Evolutionary conservation across 106 monocot species (phyloP).

Genomic region (Dendrobium officinale): DNA sequence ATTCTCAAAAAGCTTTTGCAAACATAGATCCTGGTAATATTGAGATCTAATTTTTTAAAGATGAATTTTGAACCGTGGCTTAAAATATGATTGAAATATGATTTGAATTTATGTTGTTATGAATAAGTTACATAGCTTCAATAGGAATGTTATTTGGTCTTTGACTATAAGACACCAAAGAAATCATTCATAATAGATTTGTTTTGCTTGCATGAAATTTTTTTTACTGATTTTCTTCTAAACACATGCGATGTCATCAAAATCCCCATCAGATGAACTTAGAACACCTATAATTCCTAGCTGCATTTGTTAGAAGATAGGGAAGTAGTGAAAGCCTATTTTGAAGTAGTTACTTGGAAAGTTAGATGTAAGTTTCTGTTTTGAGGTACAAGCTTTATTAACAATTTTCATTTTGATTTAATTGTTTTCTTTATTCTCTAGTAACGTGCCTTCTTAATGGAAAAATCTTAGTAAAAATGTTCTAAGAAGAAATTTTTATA

Average conservation of each 20-base stretch:
- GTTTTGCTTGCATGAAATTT: not conserved
- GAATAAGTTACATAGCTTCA: not conserved
- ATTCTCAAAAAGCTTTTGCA: not conserved
- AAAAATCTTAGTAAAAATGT: not conserved
- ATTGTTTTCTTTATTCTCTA: not conserved
- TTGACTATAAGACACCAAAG: not conserved
- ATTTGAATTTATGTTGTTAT: not conserved
- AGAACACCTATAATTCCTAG: not conserved
- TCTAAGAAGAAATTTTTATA: not conserved
- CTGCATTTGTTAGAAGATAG: not conserved
- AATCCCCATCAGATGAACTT: not conserved
- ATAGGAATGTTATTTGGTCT: not conserved
- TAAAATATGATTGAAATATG: not conserved
- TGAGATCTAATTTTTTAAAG: not conserved
- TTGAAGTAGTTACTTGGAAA: not conserved
- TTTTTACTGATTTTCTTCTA: not conserved
- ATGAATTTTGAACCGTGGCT: not conserved
- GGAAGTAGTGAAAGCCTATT: not conserved
- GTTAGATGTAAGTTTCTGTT: not conserved
- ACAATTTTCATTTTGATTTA: not conserved
- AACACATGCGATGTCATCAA: not conserved
- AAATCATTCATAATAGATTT: not conserved
- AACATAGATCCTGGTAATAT: not conserved
- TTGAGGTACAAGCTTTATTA: not conserved
- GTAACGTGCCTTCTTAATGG: not conserved